Conservation (phyloP, 352 stramenopile genomes). For the Globisporangium ultimum region DNA sequence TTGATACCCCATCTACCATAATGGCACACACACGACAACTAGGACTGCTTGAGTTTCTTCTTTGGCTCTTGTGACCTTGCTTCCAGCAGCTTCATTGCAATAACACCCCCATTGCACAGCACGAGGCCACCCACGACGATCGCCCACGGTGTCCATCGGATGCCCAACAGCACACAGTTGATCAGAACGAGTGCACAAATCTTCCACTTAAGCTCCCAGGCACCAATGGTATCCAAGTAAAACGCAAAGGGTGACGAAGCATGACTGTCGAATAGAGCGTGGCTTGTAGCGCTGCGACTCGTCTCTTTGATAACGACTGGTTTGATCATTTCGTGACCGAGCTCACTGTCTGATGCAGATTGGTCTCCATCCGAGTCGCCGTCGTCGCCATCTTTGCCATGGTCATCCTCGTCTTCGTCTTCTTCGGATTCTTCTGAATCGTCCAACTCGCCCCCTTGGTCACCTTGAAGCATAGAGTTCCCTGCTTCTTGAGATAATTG, state of each 20-base stretch:
- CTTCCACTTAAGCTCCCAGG: constrained; percentile 12
- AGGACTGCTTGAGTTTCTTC: constrained; percentile 7
- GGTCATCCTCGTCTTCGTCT: constrained; percentile 30
- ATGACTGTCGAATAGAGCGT: too few species aligned
- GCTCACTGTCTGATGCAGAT: neutral
- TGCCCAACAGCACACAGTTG: constrained; percentile 4
- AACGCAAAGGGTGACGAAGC: neutral
- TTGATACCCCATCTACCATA: too few species aligned
- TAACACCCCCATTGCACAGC: constrained; percentile 2
- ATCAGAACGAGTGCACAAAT: constrained; percentile 1
- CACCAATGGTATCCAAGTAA: neutral
- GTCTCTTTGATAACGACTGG: too few species aligned
- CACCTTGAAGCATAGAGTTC: constrained; percentile 2
- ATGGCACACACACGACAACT: neutral
- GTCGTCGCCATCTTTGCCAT: constrained; percentile 23
- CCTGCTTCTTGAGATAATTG: constrained; percentile 6
- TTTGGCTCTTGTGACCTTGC: neutral
- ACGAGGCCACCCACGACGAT: constrained; percentile 3
- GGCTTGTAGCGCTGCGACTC: too few species aligned
- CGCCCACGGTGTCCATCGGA: constrained; percentile 5
- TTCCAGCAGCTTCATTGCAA: constrained; percentile 2
- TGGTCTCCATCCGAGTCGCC: constrained; percentile 23
- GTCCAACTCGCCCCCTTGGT: neutral
- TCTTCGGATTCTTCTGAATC: constrained; percentile 37
- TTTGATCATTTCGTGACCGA: neutral